phyloP scores from a whole-genome alignment of 208 protist species.

The Leishmania lainsoni region DNA sequence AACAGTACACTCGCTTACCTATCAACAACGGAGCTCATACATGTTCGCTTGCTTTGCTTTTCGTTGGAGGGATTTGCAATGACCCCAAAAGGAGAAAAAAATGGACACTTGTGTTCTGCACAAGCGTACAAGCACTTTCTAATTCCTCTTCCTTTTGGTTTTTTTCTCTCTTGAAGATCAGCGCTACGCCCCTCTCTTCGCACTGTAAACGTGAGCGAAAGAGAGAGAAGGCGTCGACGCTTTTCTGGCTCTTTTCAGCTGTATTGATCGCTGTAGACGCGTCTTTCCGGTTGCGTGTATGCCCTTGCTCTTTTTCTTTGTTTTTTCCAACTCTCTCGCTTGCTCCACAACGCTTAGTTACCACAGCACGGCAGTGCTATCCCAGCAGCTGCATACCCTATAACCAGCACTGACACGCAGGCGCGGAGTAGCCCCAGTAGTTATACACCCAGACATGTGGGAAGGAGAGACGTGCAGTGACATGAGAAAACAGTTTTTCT shows the following conservation, averaged over 20 bases:
- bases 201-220: not conserved
- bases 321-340: not conserved
- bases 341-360: not conserved
- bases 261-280: not conserved
- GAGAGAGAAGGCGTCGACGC: not conserved
- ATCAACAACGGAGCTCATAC: not conserved
- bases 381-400: not conserved
- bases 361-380: not conserved
- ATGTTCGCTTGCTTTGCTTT: not conserved
- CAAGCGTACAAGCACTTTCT: not conserved
- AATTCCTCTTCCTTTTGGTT: not conserved
- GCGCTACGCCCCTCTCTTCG: not conserved
- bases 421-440: not conserved
- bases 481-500: not conserved
- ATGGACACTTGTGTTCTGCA: not conserved
- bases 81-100: not conserved
- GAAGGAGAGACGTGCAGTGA: not conserved
- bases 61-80: not conserved
- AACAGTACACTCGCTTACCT: not conserved
- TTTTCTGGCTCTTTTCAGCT: not conserved
- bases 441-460: not conserved
- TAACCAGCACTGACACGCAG: not conserved
- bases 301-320: not conserved
- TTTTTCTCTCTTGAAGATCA: not conserved
- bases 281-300: not conserved